Conservation (phyloP, 345 rosid genomes). For the Eucalyptus fibrosa region DNA sequence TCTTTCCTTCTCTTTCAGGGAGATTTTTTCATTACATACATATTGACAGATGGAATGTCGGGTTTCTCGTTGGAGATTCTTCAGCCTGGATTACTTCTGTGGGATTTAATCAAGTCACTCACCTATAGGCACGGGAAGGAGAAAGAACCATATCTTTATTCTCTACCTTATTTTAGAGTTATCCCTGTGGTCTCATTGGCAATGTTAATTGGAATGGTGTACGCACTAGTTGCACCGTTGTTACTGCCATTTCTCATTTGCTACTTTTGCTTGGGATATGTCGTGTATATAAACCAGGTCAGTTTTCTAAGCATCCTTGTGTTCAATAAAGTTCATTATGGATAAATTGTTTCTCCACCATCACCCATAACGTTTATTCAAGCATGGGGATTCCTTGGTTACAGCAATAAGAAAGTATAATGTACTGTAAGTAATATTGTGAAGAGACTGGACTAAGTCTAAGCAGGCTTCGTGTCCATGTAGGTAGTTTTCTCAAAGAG, state of each 20-base stretch:
- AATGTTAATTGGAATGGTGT: slow-evolving; percentile 68
- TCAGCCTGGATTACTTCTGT: slow-evolving; percentile 53
- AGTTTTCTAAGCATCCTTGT: background rate
- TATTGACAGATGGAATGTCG: slow-evolving; percentile 73
- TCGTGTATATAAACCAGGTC: slow-evolving; percentile 79
- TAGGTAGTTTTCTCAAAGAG: background rate
- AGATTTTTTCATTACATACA: slow-evolving; percentile 81
- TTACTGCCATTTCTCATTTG: slow-evolving; percentile 76
- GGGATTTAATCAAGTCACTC: slow-evolving; percentile 36
- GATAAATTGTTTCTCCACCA: background rate
- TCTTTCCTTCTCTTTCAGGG: slow-evolving; percentile 24
- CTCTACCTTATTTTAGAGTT: slow-evolving; percentile 62
- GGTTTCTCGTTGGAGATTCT: slow-evolving; percentile 84
- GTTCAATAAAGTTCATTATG: background rate
- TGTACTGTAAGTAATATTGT: background rate
- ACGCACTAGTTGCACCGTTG: slow-evolving; percentile 74
- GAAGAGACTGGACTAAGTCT: background rate
- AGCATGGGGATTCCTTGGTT: background rate
- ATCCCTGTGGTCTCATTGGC: slow-evolving; percentile 66
- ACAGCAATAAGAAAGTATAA: background rate
- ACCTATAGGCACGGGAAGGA: slow-evolving; percentile 40
- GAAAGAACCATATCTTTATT: slow-evolving; percentile 57
- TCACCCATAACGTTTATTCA: background rate
- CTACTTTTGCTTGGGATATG: slow-evolving; percentile 72
- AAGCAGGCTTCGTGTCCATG: background rate